Evolutionary conservation across 306 rosid species (phyloP), one percentile per base, ranked within the genome.

Genomic region (Datisca glomerata): DNA sequence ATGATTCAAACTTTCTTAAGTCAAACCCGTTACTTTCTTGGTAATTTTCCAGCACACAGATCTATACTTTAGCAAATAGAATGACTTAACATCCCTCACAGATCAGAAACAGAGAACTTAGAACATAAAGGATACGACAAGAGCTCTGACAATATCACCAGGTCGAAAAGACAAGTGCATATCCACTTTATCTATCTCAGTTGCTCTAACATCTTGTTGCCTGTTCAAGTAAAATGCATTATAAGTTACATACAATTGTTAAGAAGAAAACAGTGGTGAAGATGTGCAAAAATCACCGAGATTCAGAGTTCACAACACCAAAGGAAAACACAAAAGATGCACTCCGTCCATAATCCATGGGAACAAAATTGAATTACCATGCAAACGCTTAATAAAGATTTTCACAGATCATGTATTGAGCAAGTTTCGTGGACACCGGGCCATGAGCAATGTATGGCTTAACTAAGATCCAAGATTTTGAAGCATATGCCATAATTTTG

Each of bases 131-230:
- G 72, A 59, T 83, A 83, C 95, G 65, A 80, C 98, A 56, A 63
- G 51, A 60, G 93, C 95, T 66, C 55, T 70, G 41, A 89, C 72
- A 33, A 84, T 72, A 59, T 89, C 98, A 53, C 95, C 95, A 1
- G 75, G 76, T 24, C 41, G 70, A 47, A 74, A 89, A 49, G 93
- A 80, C 24, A 44, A 48, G 66, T 74, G 91, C 93, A 77, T 80
- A 36, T 89, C 95, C 47, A 89, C 97, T 74, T 83, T 89, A 54
- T 89, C 97, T 21, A 89, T 89, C 71, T 89, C 97, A 6, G 86
- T 80, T 45, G 95, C 93, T 62, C 95, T 76, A 40, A 89, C 93
- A 61, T 89, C 97, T 61, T 80, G 95, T 57, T 83, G 97, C 75
- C 95, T 80, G 14, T 15, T 18, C 18, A 51, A 25, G 8, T 10